Base-by-base conservation (phyloP, 176 grass and related monocot species). In the Cenchrus fungigraminus region DNA sequence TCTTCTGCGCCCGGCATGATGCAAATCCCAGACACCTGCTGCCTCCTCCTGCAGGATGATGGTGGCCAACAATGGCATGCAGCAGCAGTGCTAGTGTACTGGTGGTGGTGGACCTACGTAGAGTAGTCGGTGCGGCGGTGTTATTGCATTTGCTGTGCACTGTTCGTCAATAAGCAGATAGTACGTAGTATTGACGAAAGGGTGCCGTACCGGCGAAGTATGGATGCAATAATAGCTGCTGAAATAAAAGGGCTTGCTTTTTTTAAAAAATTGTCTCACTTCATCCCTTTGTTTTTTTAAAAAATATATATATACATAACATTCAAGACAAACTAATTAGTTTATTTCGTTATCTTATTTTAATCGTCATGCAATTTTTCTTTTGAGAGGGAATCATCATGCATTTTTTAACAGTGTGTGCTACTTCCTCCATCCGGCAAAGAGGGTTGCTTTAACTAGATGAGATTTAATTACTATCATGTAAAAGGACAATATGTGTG, bases 1-100 rank as follows among this genome's bases (percentile, higher is more conserved):
- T 62, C 12, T 51, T 88, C 32, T 8, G 73, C 9, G 64, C 65
- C 65, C 46, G 78, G 70, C 78, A 67, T 20, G 47, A 57, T n/a
- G 46, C 64, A 32, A 55, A 63, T 54, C 67, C 16, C 52, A 54
- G 64, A 66, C 49, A 74, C n/a, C 53, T 72, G 55, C 45, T 60
- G 8, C 71, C 17, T 81, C 37, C 43, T 19, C 40, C 64, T 40
- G 7, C 34, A 46, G 5, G 43, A 65, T 32, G 28, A 57, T 67
- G 60, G 32, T 17, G 64, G 1, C 32, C 45, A 66, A 25, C 25
- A 25, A 25, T 25, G 25, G 28, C 14, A 49, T 71, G 61, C 43
- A 15, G 47, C 4, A n/a, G 58, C n/a, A 66, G 12, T 47, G 45
- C 6, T 0, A 9, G 15, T 72, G 19, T 11, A 79, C 45, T 7